Base-by-base conservation (phyloP, 2,329 filamentous ascomycete genomes). In the Penicillium sclerotiorum region DNA sequence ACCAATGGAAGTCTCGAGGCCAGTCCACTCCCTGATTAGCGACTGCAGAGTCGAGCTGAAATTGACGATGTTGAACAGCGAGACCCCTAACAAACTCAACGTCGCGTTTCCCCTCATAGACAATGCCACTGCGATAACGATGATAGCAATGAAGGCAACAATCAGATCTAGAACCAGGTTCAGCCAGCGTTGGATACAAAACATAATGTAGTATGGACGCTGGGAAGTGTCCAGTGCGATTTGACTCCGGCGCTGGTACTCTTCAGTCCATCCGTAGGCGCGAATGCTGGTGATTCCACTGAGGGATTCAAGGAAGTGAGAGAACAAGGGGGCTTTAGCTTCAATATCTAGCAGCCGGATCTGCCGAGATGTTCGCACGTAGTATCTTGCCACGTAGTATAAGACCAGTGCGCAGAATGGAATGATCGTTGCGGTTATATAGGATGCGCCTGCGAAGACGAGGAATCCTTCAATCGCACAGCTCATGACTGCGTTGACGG, bases 271-370 rank as follows among this genome's bases (percentile, higher is more conserved):
- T 1, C 73, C 74, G 46, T 80, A 81, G 0, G 80, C 74, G 8
- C 79, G 76, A 28, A 83, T 76, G 0, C 78, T 81, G 1, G 71
- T 54, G 0, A 82, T 56, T 0, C 79, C 79, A 8, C 69, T 64
- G 0, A 80, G 57, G 0, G 76, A 77, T 47, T 83, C 80, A 8
- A 74, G 65, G 52, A 81, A 80, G 27, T 81, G 75, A 0, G 78
- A 76, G 55, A 77, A 80, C 0, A 82, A 66, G 1, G 77, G 76
- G 0, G 73, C 71, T 46, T 57, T 57, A 5, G 45, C 32, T 38
- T 57, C 48, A 8, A 51, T 57, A 17, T 57, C 54, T 17, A 49
- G 77, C 76, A 20, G 73, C 42, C 81, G 73, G 6, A 80, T 58
- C 52, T 78, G 76, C 1, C 77, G 69, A 5, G 74, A 76, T 7